Evolutionary conservation across 2,329 filamentous ascomycete species (phyloP), one percentile per base, ranked within the genome.

Genomic region (Pestalotiopsis sp.): DNA sequence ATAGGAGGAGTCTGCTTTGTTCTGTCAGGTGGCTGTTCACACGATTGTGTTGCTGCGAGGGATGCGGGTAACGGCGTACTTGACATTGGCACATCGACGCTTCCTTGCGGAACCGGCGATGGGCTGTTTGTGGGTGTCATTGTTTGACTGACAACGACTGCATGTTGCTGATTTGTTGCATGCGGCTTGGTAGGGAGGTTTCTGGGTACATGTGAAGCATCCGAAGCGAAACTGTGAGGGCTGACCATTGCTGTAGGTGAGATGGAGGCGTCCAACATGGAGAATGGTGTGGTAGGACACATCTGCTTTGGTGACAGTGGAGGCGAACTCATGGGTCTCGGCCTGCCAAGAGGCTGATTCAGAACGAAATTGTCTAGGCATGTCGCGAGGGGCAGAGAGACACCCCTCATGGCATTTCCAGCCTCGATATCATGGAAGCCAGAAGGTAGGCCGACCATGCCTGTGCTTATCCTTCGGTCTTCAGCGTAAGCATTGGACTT

Each of bases 361-460:
- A 81, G 75, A 13, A 68, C 69, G 52, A 79, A 81, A 17, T 75
- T 80, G 49, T 79, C 77, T 13, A 81, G 69, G 4, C 27, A 38
- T 36, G 59, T 20, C 4, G 27, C 27, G 59, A 73, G 74, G 5
- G 80, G 80, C 41, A 80, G 74, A 7, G 80, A 82, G 2, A 77
- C 73, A 5, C 78, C 78, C 49, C 78, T 74, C 23, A 74, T 69
- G 6, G 75, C 76, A 23, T 71, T 75, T 12, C 69, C 70, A 61
- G 78, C 72, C 61, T 79, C 77, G 31, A 76, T 67, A 31, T 74
- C 73, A 49, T 75, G 70, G 36, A 77, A 67, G 31, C 76, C 75
- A 9, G 75, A 73, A 25, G 74, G 72, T 2, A 78, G 70, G 14
- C 73, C 74, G 38, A 77, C 74, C 75, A 78, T 78, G 23, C 76